These are phyloP conservation scores for Aspergillus thermomutatus DNA, from an alignment of 2,329 filamentous ascomycete genomes.

Conservation along the genomic window DNA sequence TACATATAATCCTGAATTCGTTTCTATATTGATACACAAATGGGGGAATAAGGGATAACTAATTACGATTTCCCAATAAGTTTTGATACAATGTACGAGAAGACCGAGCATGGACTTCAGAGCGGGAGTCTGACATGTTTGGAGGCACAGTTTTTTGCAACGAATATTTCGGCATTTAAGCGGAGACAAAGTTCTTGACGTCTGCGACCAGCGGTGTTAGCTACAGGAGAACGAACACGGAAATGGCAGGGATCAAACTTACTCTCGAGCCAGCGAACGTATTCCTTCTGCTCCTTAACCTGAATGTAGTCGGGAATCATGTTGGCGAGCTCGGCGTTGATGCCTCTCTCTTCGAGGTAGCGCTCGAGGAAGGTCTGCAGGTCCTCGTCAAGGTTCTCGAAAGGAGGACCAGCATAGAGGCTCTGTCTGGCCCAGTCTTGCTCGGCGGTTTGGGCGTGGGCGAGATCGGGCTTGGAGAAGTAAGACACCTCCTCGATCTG, in stretches of 20 bases:
- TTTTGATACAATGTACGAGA: background rate
- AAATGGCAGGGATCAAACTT: constrained; percentile 27
- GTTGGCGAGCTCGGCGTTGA: constrained; percentile 79
- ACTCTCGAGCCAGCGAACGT: constrained; percentile 81
- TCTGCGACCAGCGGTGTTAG: constrained; percentile 43
- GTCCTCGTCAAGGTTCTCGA: constrained; percentile 92
- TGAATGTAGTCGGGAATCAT: constrained; percentile 97
- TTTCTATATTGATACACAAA: constrained; percentile 24
- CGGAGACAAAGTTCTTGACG: constrained; percentile 80
- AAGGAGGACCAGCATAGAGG: constrained; percentile 86
- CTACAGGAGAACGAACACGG: background rate
- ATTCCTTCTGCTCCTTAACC: constrained; percentile 98
- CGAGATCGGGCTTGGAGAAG: constrained; percentile 74
- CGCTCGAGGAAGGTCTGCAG: constrained; percentile 88
- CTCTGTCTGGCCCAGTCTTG: constrained; percentile 71
- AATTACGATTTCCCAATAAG: background rate
- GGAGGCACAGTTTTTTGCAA: background rate
- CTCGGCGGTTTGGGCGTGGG: constrained; percentile 72
- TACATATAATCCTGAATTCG: constrained; percentile 13
- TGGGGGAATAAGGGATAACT: constrained; percentile 1
- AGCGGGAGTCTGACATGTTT: background rate
- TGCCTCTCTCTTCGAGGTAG: constrained; percentile 90
- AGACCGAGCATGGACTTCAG: background rate
- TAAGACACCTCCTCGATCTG: constrained; percentile 88
- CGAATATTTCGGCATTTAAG: constrained; percentile 40